Conservation (phyloP, 305 asterid species). For the Fraxinus xanthoxyloides region DNA sequence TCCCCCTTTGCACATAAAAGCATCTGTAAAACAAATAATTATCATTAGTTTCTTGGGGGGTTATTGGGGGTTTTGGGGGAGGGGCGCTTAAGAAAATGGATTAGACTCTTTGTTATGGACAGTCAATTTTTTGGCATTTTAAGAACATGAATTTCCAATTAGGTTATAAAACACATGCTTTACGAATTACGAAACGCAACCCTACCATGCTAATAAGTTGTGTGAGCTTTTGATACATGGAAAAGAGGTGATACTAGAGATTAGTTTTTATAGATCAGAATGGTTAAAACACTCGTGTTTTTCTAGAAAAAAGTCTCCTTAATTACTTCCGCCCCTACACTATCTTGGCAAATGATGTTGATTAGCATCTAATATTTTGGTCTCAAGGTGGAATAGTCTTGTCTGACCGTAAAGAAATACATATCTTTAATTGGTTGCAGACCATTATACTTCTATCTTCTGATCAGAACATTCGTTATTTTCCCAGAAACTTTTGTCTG, state of each 20-base stretch:
- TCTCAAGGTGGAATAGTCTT: neutral
- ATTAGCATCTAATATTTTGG: neutral
- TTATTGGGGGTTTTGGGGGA: neutral
- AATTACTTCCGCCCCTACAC: neutral
- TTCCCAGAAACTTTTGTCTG: slow-evolving; percentile 68
- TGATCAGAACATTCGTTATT: slow-evolving; percentile 15
- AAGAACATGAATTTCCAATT: neutral
- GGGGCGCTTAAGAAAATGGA: neutral
- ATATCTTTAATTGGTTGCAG: neutral
- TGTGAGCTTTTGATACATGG: neutral
- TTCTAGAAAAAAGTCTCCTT: neutral
- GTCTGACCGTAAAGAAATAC: neutral
- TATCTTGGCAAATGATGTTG: neutral
- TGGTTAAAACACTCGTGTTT: neutral
- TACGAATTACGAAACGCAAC: neutral
- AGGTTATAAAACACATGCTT: neutral
- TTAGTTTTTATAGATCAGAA: neutral
- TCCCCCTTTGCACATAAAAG: neutral
- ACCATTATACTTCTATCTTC: neutral
- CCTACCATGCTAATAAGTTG: neutral
- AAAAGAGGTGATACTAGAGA: neutral
- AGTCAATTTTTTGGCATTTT: neutral
- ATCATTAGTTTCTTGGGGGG: neutral
- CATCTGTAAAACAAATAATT: neutral
- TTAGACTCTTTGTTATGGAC: neutral